Evolutionary conservation across 345 rosid species (phyloP), one percentile per base, ranked within the genome.

Genomic region (Capsella bursapastoris): DNA sequence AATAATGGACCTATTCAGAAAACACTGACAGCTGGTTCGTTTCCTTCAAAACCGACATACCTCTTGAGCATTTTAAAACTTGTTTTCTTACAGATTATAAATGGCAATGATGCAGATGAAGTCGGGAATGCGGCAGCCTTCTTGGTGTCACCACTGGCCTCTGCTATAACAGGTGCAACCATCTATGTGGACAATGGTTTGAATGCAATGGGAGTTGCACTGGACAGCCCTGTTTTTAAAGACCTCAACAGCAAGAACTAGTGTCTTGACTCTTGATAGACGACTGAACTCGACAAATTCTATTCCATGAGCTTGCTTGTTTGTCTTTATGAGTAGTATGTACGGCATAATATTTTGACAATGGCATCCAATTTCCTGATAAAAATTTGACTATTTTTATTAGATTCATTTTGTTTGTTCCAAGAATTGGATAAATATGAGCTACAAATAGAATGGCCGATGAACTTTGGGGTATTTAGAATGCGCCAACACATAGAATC

Each of bases 111-210:
- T 75, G 81, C 90, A 94, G 99, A 91, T 68, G 99, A 95, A 82
- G 92, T 95, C 59, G 99, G 97, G 35, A 92, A 92, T 38, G 75
- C 96, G 7, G 99, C 97, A 16, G 97, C 99, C 31, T 95, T 95
- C 87, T 82, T 95, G 71, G 97, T 78, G 10, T 94, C 98, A 1
- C 97, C 99, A 6, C 70, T 94, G 83, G 95, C 97, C 47, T 92
- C 97, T 11, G 99, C 97, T 9, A 88, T 95, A 58, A 95, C 97
- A 0, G 97, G 97, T 35, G 88, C 97, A 9, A 89, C 91, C 38
- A 74, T 92, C 52, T 95, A 92, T 8, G 99, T 90, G 0, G 99
- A 92, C 86, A 95, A 95, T 73, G 99, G 99, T 66, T 88, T 94
- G 57, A 91, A 91, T 48, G 90, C 97, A 35, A 94, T 94, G 98